Evolutionary conservation across 129 eudicot species (phyloP).

Genomic region (Deinandra increscens): DNA sequence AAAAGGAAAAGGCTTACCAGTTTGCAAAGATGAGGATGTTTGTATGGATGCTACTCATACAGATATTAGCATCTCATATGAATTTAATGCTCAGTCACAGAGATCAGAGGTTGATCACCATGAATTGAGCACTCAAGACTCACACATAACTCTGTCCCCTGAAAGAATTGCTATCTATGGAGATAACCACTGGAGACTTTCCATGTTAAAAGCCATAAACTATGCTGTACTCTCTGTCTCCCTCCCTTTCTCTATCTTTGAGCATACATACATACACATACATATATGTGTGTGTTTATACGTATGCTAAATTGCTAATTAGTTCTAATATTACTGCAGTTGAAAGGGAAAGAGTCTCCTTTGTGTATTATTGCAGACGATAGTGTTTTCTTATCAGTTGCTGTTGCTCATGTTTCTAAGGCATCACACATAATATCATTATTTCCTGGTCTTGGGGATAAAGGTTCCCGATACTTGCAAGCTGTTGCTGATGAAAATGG

Average conservation of each 20-base stretch:
- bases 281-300: neutral
- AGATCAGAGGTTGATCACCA: constrained; percentile 29
- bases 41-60: constrained; percentile 64
- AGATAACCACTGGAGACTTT: constrained; percentile 56
- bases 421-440: constrained; percentile 52
- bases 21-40: constrained; percentile 55
- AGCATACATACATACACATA: neutral
- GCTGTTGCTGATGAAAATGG: constrained; percentile 63
- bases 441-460: constrained; percentile 70
- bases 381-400: constrained; percentile 67
- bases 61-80: constrained; percentile 69
- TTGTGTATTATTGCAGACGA: constrained; percentile 78
- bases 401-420: constrained; percentile 58
- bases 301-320: constrained; percentile 25
- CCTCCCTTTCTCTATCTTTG: neutral
- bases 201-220: constrained; percentile 51
- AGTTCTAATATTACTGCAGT: constrained; percentile 41
- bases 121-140: constrained; percentile 24
- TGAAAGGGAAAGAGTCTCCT: constrained; percentile 47
- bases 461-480: constrained; percentile 61
- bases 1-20: constrained; percentile 52
- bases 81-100: constrained; percentile 39
- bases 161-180: constrained; percentile 84
- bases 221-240: constrained; percentile 41
- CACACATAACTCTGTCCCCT: constrained; percentile 48